Conservation (phyloP, 306 rosid genomes). For the Fragaria ananassa region DNA sequence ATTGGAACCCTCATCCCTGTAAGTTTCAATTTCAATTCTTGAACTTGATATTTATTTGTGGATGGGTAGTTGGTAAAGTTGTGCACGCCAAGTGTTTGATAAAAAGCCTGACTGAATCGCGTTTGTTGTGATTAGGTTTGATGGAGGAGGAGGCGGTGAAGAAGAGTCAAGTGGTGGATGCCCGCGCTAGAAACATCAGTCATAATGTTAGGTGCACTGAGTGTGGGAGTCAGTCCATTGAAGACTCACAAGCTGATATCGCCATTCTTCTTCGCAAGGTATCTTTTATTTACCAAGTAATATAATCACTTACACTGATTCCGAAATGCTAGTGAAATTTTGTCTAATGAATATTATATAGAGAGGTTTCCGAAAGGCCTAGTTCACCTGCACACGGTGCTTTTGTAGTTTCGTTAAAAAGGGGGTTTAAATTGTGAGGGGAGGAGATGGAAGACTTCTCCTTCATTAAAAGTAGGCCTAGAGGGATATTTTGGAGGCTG, state of each 20-base stretch:
- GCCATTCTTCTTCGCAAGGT: conserved; percentile 95
- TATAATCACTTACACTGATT: no score
- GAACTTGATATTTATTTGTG: neutral
- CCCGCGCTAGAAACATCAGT: conserved; percentile 84
- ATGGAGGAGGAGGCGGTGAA: conserved; percentile 57
- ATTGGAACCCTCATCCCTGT: neutral
- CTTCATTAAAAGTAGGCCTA: no score
- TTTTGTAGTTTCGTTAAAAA: no score
- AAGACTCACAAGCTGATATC: conserved; percentile 94
- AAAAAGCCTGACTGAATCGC: conserved; percentile 30
- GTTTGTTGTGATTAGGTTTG: conserved; percentile 17
- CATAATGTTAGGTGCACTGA: conserved; percentile 95
- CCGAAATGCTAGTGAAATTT: no score
- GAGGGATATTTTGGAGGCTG: no score
- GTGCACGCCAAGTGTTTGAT: conserved; percentile 40
- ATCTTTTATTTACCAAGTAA: neutral
- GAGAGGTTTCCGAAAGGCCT: no score
- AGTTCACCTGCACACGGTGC: no score
- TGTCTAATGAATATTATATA: neutral
- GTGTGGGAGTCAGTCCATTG: conserved; percentile 98
- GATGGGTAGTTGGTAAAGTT: neutral
- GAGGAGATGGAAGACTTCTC: no score
- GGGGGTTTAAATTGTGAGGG: no score
- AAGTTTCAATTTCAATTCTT: neutral
- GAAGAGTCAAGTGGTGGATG: conserved; percentile 52